Percentiles rank a stretch among this genome's conserved stretches.
Conservation (phyloP, 2,329 filamentous ascomycete genomes). For the Colletotrichum tropicicola region DNA sequence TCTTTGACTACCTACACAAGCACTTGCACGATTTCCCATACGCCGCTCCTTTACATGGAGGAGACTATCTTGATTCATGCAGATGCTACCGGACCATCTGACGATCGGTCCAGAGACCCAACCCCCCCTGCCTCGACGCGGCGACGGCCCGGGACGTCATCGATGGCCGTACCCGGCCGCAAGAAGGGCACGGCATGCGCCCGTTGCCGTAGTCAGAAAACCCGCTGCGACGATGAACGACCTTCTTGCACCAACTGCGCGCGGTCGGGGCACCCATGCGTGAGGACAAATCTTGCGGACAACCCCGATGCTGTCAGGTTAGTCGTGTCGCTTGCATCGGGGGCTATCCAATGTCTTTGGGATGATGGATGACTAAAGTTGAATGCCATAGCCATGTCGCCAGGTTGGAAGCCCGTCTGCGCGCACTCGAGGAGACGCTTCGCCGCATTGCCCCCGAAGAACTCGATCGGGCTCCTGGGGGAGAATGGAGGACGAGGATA, state of each 20-base stretch:
- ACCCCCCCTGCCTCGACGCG: not conserved
- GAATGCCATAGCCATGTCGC: not conserved
- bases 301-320: conserved; percentile 2
- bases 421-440: not conserved
- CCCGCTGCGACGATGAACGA: conserved; percentile 39
- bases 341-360: not conserved
- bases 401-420: not conserved
- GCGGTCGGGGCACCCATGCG: conserved; percentile 39
- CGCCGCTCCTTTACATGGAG: too few relatives aligned
- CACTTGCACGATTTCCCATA: too few relatives aligned
- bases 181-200: conserved; percentile 43
- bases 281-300: conserved; percentile 32
- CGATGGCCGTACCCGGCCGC: not conserved
- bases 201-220: conserved; percentile 43
- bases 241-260: conserved; percentile 41
- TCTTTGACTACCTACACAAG: too few relatives aligned
- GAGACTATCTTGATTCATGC: too few relatives aligned
- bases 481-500: not conserved
- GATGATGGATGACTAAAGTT: not conserved
- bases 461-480: not conserved
- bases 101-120: not conserved
- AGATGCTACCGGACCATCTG: not conserved
- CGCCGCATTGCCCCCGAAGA: conserved; percentile 1
- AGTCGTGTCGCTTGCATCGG: too few relatives aligned
- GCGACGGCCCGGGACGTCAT: not conserved